A percentile compares a stretch with the other conserved stretches of the same genome.
phyloP scores from a whole-genome alignment of 345 rosid genomes.

The Brassica incana region DNA sequence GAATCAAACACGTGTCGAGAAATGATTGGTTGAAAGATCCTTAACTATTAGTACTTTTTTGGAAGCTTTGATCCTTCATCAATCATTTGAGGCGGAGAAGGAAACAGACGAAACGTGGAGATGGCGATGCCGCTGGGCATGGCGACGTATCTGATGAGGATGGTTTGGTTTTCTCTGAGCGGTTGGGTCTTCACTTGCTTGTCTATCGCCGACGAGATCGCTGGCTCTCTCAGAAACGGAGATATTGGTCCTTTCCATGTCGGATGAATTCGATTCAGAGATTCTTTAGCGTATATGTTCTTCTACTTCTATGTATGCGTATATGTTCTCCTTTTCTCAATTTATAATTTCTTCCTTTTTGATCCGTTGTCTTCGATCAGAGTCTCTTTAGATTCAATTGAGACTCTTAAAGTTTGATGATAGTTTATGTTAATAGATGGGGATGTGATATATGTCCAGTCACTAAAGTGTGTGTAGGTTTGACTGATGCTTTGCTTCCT shows the following conservation, averaged over 20 bases:
- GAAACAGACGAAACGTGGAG: not conserved
- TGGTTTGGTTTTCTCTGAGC: conserved; percentile 58
- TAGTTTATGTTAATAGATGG: not conserved
- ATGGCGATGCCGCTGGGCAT: conserved; percentile 70
- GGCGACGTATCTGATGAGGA: conserved; percentile 59
- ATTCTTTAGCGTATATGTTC: too few species aligned
- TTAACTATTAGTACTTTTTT: not conserved
- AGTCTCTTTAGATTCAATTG: not conserved
- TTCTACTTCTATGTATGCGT: conserved; percentile 6
- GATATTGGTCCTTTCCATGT: conserved; percentile 88
- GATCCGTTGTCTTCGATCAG: conserved; percentile 1
- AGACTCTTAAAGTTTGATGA: not conserved
- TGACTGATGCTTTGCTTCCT: not conserved
- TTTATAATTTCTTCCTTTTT: not conserved
- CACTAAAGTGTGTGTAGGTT: not conserved
- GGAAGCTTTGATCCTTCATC: not conserved
- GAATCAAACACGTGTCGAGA: conserved; percentile 12
- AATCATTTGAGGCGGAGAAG: conserved; percentile 14
- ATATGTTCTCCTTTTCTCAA: not conserved
- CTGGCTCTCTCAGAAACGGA: conserved; percentile 68
- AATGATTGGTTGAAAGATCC: conserved; percentile 4
- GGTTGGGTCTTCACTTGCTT: conserved; percentile 87
- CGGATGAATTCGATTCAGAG: conserved; percentile 44
- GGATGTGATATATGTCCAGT: not conserved
- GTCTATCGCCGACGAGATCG: conserved; percentile 83